Evolutionary conservation across 140 eudicot species (phyloP).

Genomic region (Anethum foeniculum): DNA sequence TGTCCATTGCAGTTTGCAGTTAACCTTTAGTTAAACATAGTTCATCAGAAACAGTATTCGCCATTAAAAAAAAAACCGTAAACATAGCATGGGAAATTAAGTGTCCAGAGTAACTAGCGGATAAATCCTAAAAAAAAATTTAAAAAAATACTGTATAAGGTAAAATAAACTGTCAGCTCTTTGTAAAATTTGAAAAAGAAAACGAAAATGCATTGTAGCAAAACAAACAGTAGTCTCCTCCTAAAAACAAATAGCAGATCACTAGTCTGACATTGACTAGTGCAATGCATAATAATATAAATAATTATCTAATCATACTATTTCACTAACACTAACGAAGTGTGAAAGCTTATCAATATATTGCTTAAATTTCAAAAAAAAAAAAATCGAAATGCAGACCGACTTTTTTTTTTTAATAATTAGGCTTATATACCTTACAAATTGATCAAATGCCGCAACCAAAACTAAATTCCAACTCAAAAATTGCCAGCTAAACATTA

Average conservation of each 20-base stretch:
- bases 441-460: background rate
- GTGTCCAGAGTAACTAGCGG: too few species aligned
- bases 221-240: background rate
- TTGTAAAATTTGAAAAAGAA: background rate
- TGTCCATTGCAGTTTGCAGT: background rate
- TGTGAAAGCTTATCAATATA: background rate
- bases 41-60: background rate
- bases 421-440: background rate
- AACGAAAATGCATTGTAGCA: background rate
- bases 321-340: background rate
- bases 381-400: background rate
- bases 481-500: background rate
- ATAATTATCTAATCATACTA: too few species aligned
- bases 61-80: background rate
- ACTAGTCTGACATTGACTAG: background rate
- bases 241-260: background rate
- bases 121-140: too few species aligned
- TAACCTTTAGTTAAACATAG: background rate
- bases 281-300: background rate
- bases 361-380: background rate
- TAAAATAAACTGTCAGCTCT: background rate
- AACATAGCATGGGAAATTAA: too few species aligned
- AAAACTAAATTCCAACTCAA: background rate
- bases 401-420: background rate
- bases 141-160: background rate